phyloP scores from a whole-genome alignment of 495 filamentous ascomycete species.

The Aspergillus funiculosus region DNA sequence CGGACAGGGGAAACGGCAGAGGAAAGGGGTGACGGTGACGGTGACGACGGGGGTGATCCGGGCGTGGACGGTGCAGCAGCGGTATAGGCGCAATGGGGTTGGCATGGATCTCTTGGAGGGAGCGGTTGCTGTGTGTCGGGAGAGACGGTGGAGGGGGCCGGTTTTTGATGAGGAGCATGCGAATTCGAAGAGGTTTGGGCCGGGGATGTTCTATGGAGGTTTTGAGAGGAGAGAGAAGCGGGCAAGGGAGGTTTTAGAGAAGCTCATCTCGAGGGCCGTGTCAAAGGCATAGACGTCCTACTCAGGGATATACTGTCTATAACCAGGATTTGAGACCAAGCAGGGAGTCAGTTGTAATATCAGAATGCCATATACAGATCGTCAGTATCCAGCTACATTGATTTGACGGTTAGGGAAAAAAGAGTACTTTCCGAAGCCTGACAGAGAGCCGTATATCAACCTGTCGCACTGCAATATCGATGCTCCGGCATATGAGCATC shows the following conservation, averaged over 20 bases:
- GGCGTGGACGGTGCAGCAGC: constrained; percentile 67
- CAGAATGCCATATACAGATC: too few relatives aligned
- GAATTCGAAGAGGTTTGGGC: constrained; percentile 48
- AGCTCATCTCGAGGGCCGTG: too few relatives aligned
- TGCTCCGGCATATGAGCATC: too few relatives aligned
- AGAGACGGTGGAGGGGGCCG: constrained; percentile 48
- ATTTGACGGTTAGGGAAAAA: too few relatives aligned
- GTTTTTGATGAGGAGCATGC: constrained; percentile 65
- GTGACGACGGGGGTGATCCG: constrained; percentile 52
- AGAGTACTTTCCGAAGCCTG: too few relatives aligned
- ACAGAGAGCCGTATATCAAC: too few relatives aligned
- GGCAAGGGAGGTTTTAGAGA: constrained; percentile 22
- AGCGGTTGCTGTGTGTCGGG: constrained; percentile 52
- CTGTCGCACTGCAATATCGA: too few relatives aligned
- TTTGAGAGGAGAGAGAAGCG: constrained; percentile 52
- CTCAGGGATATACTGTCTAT: too few relatives aligned
- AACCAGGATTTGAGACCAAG: too few relatives aligned
- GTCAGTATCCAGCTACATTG: too few relatives aligned
- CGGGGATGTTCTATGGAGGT: constrained; percentile 31
- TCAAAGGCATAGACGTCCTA: too few relatives aligned
- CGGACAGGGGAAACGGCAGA: constrained; percentile 8
- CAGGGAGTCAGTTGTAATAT: too few relatives aligned
- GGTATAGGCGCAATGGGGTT: constrained; percentile 61
- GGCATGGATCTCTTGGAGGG: constrained; percentile 63
- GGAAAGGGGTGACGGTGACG: neutral